Evolutionary conservation across 768 basidiomycete species (phyloP).

Genomic region (Ramaria rubella): DNA sequence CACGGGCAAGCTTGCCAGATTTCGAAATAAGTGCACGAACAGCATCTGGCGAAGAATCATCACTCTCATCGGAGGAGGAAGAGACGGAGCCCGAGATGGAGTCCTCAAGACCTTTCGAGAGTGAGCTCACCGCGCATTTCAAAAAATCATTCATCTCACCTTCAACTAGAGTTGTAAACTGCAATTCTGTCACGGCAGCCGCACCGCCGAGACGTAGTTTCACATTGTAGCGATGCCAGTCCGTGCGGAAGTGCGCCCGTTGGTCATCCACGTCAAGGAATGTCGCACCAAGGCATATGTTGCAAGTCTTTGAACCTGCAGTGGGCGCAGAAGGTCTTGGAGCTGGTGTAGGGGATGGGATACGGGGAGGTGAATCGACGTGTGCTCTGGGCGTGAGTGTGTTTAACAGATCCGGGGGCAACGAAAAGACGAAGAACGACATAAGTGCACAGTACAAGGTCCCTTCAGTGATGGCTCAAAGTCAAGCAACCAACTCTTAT

Average conservation of each 20-base stretch:
- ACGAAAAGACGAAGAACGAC: slow-evolving; percentile 52
- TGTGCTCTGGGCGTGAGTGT: slow-evolving; percentile 64
- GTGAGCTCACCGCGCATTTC: not conserved
- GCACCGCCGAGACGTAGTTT: slow-evolving; percentile 68
- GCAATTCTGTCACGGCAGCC: slow-evolving; percentile 55
- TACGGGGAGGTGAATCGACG: slow-evolving; percentile 29
- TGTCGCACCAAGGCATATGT: slow-evolving; percentile 58
- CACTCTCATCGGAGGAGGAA: slow-evolving; percentile 43
- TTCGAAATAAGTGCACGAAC: slow-evolving; percentile 63
- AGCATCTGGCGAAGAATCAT: slow-evolving; percentile 48
- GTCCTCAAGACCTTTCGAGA: slow-evolving; percentile 58
- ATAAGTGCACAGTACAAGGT: slow-evolving; percentile 1
- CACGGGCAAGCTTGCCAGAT: slow-evolving; percentile 41
- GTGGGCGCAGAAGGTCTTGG: slow-evolving; percentile 25
- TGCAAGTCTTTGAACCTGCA: slow-evolving; percentile 53
- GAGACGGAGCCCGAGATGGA: slow-evolving; percentile 92
- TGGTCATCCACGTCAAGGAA: slow-evolving; percentile 80
- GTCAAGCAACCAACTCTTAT: not conserved
- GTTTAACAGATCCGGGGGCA: slow-evolving; percentile 63
- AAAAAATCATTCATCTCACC: slow-evolving; percentile 39
- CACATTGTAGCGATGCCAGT: slow-evolving; percentile 98
- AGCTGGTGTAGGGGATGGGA: slow-evolving; percentile 21
- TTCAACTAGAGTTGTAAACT: slow-evolving; percentile 75
- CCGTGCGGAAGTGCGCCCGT: slow-evolving; percentile 79
- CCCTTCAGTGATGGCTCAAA: not conserved